Percentiles rank a stretch among this genome's conserved stretches.
These are phyloP conservation scores for Aureobasidium zeae DNA, from an alignment of 2,329 filamentous ascomycete species.

Conservation along the genomic window DNA sequence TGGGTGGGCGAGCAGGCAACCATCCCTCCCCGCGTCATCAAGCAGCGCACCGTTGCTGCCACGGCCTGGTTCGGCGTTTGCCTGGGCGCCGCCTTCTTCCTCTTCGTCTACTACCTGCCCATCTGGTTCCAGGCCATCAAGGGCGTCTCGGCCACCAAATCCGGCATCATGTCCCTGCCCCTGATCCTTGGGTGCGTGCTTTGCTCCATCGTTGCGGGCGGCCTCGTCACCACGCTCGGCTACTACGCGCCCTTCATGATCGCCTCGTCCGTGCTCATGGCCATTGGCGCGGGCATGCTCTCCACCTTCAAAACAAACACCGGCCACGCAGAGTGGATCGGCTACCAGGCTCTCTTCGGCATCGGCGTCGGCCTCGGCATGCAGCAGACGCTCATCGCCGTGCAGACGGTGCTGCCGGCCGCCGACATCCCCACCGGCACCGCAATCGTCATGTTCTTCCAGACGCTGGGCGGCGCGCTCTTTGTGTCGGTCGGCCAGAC, in stretches of 20 bases:
- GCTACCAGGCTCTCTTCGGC: constrained; percentile 31
- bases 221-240: constrained; percentile 34
- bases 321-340: constrained; percentile 32
- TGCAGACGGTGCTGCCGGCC: constrained; percentile 37
- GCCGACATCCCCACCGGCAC: constrained; percentile 40
- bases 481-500: constrained; percentile 44
- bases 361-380: constrained; percentile 37
- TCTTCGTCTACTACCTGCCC: constrained; percentile 39
- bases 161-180: constrained; percentile 42
- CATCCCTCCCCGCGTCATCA: constrained; percentile 39
- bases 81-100: constrained; percentile 38
- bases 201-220: constrained; percentile 35
- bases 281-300: constrained; percentile 39
- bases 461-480: constrained; percentile 41
- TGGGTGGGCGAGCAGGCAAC: constrained; percentile 36
- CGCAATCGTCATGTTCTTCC: constrained; percentile 41
- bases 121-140: constrained; percentile 43
- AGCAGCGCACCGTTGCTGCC: constrained; percentile 34
- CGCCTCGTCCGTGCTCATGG: constrained; percentile 32
- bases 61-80: constrained; percentile 35
- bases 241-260: constrained; percentile 45
- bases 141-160: constrained; percentile 37
- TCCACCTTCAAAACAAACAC: constrained; percentile 35
- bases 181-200: constrained; percentile 40
- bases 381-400: constrained; percentile 41